phyloP scores from a whole-genome alignment of 768 basidiomycete genomes.

The Albatrellus ellisii region DNA sequence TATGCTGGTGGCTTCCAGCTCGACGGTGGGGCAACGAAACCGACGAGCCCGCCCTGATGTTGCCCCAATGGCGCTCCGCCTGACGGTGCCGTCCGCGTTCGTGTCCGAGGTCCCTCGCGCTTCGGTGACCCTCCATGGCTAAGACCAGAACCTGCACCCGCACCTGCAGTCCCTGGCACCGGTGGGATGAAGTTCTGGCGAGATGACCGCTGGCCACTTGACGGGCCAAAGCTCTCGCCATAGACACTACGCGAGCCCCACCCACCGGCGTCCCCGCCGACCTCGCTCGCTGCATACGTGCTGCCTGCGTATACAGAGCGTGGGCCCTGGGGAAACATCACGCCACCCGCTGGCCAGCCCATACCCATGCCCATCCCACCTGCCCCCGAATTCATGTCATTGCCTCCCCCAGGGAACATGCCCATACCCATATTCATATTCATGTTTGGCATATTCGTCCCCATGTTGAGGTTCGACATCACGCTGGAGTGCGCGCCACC shows the following conservation, averaged over 20 bases:
- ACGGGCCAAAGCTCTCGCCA: constrained; percentile 32
- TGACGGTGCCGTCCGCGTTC: constrained; percentile 22
- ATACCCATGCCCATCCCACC: constrained; percentile 23
- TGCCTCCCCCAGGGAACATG: constrained; percentile 3
- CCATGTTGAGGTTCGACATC: constrained; percentile 23
- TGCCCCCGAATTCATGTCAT: constrained; percentile 15
- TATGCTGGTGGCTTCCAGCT: constrained; percentile 20
- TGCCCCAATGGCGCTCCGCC: constrained; percentile 2
- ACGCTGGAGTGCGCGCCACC: constrained; percentile 17
- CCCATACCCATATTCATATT: constrained; percentile 16
- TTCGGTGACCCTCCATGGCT: constrained; percentile 4
- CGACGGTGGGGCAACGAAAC: constrained; percentile 19
- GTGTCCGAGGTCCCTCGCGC: constrained; percentile 14
- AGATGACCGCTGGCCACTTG: constrained; percentile 16
- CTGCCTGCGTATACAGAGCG: constrained; percentile 54
- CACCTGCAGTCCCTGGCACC: constrained; percentile 1
- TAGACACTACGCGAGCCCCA: constrained; percentile 56
- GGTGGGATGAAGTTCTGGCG: constrained; percentile 8
- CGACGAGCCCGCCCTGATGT: constrained; percentile 9
- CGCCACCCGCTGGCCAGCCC: constrained; percentile 33
- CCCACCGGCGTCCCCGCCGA: constrained; percentile 21
- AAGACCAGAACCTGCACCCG: constrained; percentile 9
- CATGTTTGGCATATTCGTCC: constrained; percentile 14
- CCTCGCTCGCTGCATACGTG: constrained; percentile 40
- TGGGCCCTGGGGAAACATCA: constrained; percentile 36